Evolutionary conservation across 441 rosid genomes (phyloP), one percentile per base, ranked within the genome.

Genomic region (Hura crepitans): DNA sequence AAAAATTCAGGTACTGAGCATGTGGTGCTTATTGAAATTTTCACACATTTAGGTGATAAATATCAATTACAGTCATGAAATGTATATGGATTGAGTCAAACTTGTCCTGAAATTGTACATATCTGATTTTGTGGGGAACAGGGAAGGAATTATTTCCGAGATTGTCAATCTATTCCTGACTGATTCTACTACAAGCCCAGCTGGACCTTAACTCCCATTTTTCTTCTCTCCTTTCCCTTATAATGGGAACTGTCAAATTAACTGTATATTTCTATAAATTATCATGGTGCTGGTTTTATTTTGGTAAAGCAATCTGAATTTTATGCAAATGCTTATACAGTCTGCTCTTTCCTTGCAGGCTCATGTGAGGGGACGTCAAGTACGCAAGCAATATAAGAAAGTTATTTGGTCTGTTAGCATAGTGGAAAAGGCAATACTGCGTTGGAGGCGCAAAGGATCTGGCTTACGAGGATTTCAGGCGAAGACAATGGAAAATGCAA

Each of bases 301-400:
- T 50, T n/a, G n/a, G 57, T 25, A 47, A 65, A 65, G n/a, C 46
- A 18, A 31, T 31, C 30, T 20, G 43, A 69, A 27, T 6, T 60
- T 47, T 14, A 25, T 11, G 46, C 47, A 61, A 65, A 18, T 70
- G 33, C 11, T 64, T 65, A 22, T 74, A 55, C 31, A 50, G 31
- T 71, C 3, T 57, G 59, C 50, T 58, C 59, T 42, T 71, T 75
- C 45, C 63, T 59, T 79, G 35, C 75, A 91, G 98, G 97, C 98
- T 77, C 93, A 81, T 80, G 91, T 93, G 70, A 91, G 96, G 73
- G 98, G 97, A 68, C 95, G 85, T 74, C 95, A 85, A 75, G 92
- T 85, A 35, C 85, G 96, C 4, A 89, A 83, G 79, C 95, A 89
- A 45, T 89, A 91, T 80, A 81, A 81, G 69, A 75, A 84, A 76